These are phyloP conservation scores for Candida coquimbonensis DNA, from an alignment of 805 yeast species.

Conservation along the genomic window DNA sequence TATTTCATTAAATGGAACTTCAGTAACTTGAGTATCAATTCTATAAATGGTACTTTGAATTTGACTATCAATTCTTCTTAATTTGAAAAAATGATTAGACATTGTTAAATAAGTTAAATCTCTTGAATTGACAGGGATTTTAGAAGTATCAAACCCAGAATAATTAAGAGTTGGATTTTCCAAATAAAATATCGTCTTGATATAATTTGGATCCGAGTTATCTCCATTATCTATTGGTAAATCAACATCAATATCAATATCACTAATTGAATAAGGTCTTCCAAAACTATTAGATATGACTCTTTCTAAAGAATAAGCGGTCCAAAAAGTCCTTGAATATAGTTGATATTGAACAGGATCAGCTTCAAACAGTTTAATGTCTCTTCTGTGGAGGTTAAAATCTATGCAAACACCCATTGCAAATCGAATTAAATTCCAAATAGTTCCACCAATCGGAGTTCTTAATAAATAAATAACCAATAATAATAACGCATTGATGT, in stretches of 20 bases:
- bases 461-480: neutral
- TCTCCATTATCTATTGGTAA: slow-evolving; percentile 1
- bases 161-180: slow-evolving; percentile 1
- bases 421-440: neutral
- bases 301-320: slow-evolving; percentile 2
- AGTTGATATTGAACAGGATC: neutral
- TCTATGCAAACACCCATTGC: slow-evolving; percentile 1
- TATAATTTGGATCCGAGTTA: neutral
- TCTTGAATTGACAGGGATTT: neutral
- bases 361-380: neutral
- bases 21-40: neutral
- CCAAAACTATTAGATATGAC: slow-evolving; percentile 3
- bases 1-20: neutral
- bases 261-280: slow-evolving; percentile 1
- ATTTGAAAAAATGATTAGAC: slow-evolving; percentile 1
- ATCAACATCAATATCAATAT: slow-evolving; percentile 3
- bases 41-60: slow-evolving; percentile 1
- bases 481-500: neutral
- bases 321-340: slow-evolving; percentile 2
- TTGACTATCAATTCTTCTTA: slow-evolving; percentile 2
- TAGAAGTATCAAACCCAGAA: neutral
- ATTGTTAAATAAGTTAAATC: neutral
- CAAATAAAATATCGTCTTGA: neutral
- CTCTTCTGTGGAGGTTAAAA: slow-evolving; percentile 1
- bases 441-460: neutral